A percentile compares a stretch with the other conserved stretches of the same genome.
Evolutionary conservation across 257 asterid genomes (phyloP).

Genomic region (Phtheirospermum japonicum): DNA sequence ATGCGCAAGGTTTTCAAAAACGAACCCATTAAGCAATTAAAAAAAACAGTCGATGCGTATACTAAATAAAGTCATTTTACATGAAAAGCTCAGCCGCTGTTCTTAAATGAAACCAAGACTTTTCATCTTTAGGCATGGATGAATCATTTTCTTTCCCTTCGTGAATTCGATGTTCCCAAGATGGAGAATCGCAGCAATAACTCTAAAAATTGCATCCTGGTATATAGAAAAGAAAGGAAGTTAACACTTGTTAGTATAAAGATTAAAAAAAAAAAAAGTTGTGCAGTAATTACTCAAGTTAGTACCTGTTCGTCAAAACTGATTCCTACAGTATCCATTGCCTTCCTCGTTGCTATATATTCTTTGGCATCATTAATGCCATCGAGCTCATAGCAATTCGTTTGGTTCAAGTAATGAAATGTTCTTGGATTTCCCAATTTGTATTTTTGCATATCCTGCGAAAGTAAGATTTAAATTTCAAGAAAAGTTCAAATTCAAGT

Average conservation of each 20-base stretch:
- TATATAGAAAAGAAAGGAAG: not conserved
- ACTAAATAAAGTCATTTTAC: constrained; percentile 44
- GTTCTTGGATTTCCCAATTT: constrained; percentile 83
- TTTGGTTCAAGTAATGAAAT: constrained; percentile 90
- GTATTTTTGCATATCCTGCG: constrained; percentile 73
- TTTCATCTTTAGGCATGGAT: constrained; percentile 92
- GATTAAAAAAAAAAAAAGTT: constrained; percentile 19
- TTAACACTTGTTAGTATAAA: not conserved
- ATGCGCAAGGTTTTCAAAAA: constrained; percentile 8
- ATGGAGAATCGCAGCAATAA: constrained; percentile 95
- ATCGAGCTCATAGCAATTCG: constrained; percentile 78
- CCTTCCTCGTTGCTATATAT: constrained; percentile 79
- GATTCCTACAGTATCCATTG: constrained; percentile 99
- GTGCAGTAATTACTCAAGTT: constrained; percentile 17
- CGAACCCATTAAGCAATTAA: constrained; percentile 10
- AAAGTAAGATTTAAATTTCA: constrained; percentile 22
- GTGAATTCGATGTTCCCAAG: constrained; percentile 92
- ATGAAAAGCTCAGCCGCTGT: constrained; percentile 92
- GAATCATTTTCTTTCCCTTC: constrained; percentile 91
- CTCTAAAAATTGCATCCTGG: constrained; percentile 95
- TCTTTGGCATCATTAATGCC: constrained; percentile 87
- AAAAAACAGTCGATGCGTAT: constrained; percentile 1
- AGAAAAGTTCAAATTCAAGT: constrained; percentile 2
- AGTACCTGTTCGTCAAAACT: constrained; percentile 84
- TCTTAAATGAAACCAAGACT: constrained; percentile 83